Percentiles rank a stretch among this genome's conserved stretches.
Evolutionary conservation across 1,139 yeast species (phyloP).

Genomic region (Candida sp.): DNA sequence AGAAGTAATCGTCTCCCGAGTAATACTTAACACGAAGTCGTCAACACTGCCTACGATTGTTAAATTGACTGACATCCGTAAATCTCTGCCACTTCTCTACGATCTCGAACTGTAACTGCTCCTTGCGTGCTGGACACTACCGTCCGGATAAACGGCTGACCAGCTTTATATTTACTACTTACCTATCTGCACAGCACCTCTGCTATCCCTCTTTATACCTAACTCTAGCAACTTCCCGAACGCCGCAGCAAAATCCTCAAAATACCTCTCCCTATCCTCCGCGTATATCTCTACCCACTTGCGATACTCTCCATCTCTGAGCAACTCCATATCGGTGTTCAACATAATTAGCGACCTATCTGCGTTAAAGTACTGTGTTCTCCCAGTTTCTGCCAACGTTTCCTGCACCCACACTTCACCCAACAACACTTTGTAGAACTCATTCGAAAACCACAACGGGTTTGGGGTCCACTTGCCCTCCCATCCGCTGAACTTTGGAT

Average conservation of each 20-base stretch:
- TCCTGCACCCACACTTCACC: slow-evolving; percentile 35
- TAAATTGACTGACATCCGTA: too few species aligned
- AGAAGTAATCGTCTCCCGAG: slow-evolving; percentile 13
- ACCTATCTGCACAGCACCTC: too few species aligned
- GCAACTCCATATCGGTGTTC: slow-evolving; percentile 63
- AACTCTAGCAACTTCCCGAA: slow-evolving; percentile 62
- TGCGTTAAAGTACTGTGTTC: slow-evolving; percentile 37
- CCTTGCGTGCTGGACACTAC: too few species aligned
- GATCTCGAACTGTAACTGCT: too few species aligned
- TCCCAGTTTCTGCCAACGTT: slow-evolving; percentile 44
- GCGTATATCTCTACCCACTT: slow-evolving; percentile 60
- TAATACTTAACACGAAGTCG: too few species aligned
- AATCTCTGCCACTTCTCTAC: too few species aligned
- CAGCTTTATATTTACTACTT: too few species aligned
- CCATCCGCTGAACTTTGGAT: slow-evolving; percentile 51
- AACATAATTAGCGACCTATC: slow-evolving; percentile 62
- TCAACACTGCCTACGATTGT: too few species aligned
- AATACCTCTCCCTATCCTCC: slow-evolving; percentile 53
- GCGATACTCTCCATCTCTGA: slow-evolving; percentile 50
- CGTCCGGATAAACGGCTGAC: too few species aligned
- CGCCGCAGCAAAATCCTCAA: slow-evolving; percentile 54
- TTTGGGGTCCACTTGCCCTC: slow-evolving; percentile 46
- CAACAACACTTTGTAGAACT: slow-evolving; percentile 34
- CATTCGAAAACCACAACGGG: slow-evolving; percentile 41
- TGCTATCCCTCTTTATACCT: slow-evolving; percentile 30